Evolutionary conservation across 2,329 filamentous ascomycete species (phyloP).

Genomic region (Trichoderma gracile): DNA sequence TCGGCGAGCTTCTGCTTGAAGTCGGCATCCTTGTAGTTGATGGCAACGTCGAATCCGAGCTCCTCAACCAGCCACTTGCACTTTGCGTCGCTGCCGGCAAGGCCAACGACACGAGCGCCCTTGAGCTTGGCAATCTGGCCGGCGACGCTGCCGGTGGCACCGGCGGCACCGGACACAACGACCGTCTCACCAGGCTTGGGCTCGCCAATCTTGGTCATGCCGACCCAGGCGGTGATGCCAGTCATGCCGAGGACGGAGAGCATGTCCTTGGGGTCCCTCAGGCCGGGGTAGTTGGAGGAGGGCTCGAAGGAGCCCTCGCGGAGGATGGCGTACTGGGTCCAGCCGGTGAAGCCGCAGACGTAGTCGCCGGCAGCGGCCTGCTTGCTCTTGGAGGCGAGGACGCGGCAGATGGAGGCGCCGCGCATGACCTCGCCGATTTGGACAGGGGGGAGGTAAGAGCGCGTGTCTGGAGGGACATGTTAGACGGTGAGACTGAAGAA

Average conservation of each 20-base stretch:
- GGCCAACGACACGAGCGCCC: slow-evolving; percentile 62
- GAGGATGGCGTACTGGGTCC: slow-evolving; percentile 66
- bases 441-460: slow-evolving; percentile 68
- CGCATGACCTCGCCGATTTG: slow-evolving; percentile 69
- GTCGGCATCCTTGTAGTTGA: slow-evolving; percentile 68
- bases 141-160: slow-evolving; percentile 73
- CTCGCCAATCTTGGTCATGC: slow-evolving; percentile 67
- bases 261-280: slow-evolving; percentile 56
- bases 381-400: slow-evolving; percentile 60
- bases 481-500: neutral
- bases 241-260: slow-evolving; percentile 66
- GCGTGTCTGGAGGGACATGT: slow-evolving; percentile 38
- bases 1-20: slow-evolving; percentile 62
- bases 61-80: slow-evolving; percentile 64
- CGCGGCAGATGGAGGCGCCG: slow-evolving; percentile 59
- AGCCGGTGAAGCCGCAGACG: slow-evolving; percentile 58
- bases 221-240: slow-evolving; percentile 75
- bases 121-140: slow-evolving; percentile 77
- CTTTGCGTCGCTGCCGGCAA: slow-evolving; percentile 68
- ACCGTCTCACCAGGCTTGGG: slow-evolving; percentile 71
- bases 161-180: slow-evolving; percentile 75
- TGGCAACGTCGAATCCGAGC: slow-evolving; percentile 65
- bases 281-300: slow-evolving; percentile 43
- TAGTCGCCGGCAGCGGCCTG: slow-evolving; percentile 59
- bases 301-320: slow-evolving; percentile 52